A percentile compares a stretch with the other conserved stretches of the same genome.
These are phyloP conservation scores for Starmerella khaoyaiensis DNA, from an alignment of 805 yeast species.

Conservation along the genomic window DNA sequence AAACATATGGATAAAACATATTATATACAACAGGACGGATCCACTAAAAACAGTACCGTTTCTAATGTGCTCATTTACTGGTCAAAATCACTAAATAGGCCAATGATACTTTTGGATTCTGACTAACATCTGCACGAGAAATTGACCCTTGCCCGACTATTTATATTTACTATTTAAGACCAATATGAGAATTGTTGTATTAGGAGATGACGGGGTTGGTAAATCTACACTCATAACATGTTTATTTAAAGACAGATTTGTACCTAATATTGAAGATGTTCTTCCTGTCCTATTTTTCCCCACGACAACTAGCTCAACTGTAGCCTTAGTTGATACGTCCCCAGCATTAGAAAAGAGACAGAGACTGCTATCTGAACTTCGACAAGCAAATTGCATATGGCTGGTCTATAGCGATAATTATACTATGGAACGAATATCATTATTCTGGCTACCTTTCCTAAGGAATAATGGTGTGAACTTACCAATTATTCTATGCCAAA, in stretches of 20 bases:
- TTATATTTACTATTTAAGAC: not conserved
- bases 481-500: slow-evolving; percentile 85
- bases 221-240: slow-evolving; percentile 53
- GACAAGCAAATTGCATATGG: slow-evolving; percentile 85
- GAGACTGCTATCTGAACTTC: slow-evolving; percentile 54
- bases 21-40: too few species aligned
- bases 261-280: slow-evolving; percentile 62
- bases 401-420: slow-evolving; percentile 89
- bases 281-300: slow-evolving; percentile 81
- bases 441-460: slow-evolving; percentile 90
- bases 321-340: slow-evolving; percentile 70
- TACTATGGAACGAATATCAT: slow-evolving; percentile 79
- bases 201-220: slow-evolving; percentile 75
- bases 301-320: slow-evolving; percentile 43
- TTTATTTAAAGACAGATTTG: slow-evolving; percentile 67
- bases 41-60: too few species aligned
- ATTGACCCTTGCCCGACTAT: too few species aligned
- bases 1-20: too few species aligned
- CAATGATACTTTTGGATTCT: too few species aligned
- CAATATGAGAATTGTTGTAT: slow-evolving; percentile 67
- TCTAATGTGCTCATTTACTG: too few species aligned
- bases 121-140: too few species aligned
- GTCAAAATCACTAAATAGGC: too few species aligned
- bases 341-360: slow-evolving; percentile 43
- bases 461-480: slow-evolving; percentile 86